Evolutionary conservation across 352 stramenopile species (phyloP), one percentile per base, ranked within the genome.

Genomic region (Pythium guiyangense): DNA sequence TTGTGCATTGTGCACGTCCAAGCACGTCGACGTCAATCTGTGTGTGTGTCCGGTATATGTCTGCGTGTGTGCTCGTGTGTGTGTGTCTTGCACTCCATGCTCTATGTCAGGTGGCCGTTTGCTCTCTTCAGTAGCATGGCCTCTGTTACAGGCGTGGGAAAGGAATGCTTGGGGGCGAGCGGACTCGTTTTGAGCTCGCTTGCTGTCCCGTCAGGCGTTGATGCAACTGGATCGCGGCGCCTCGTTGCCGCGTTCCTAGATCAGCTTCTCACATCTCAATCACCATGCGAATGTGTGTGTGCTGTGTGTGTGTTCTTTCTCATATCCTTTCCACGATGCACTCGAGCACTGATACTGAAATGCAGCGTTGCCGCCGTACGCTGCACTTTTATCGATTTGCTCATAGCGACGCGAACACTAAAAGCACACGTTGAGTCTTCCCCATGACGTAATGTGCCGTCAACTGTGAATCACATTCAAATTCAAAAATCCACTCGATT

Each of bases 61-160:
- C 29, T 60, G 11, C 58, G 34, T 46, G n/a, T 59, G n/a, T n/a
- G n/a, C n/a, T n/a, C n/a, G n/a, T n/a, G n/a, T n/a, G n/a, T n/a
- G n/a, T n/a, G n/a, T n/a, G n/a, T n/a, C n/a, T n/a, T n/a, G n/a
- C n/a, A n/a, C n/a, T 20, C 45, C 79, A 90, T 65, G 66, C 64
- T 87, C 70, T 86, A 86, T 83, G 79, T 90, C 79, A 90, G 78
- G 79, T 84, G 71, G 64, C 78, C 81, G 78, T 80, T 75, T 84
- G 74, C 74, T 84, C 54, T 64, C n/a, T 60, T 67, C 71, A 52
- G 66, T 88, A 88, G 79, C 74, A 68, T 70, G 72, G 77, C 67
- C 73, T 88, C 79, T 90, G 79, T 90, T 90, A 86, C 79, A 84
- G 72, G 61, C 66, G 79, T 90, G 79, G 79, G 66, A 90, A 70